phyloP scores from a whole-genome alignment of 2,329 filamentous ascomycete species.

The Xylariaceae sp. region DNA sequence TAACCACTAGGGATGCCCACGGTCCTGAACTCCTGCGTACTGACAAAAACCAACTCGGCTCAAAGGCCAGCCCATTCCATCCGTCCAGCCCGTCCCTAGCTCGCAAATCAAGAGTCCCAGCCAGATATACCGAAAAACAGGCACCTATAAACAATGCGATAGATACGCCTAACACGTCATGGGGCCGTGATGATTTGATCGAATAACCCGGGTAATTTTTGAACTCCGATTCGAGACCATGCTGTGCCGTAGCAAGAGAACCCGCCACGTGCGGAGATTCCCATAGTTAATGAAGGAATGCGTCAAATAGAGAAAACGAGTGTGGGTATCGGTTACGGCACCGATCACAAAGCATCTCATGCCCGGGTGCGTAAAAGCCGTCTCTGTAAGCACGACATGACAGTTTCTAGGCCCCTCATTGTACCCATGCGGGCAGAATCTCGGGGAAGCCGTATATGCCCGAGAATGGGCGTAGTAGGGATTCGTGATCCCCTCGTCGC shows the following conservation, averaged over 20 bases:
- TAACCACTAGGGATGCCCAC: background rate
- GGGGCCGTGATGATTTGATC: background rate
- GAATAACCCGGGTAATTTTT: background rate
- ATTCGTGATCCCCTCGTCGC: no score
- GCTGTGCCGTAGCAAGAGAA: background rate
- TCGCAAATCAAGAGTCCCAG: no score
- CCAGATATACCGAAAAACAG: no score
- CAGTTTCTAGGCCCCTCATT: background rate
- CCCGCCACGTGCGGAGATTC: background rate
- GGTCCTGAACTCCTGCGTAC: conserved; percentile 7
- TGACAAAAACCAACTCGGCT: background rate
- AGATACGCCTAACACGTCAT: background rate
- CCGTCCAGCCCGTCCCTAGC: background rate
- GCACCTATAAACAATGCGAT: conserved; percentile 9
- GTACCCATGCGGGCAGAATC: background rate
- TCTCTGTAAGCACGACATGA: background rate
- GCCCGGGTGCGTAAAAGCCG: background rate
- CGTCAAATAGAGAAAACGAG: background rate
- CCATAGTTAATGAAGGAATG: background rate
- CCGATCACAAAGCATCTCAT: background rate
- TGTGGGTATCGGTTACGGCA: background rate
- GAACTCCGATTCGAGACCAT: conserved; percentile 1
- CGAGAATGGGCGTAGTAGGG: background rate
- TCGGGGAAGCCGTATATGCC: background rate
- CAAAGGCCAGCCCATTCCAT: background rate